Conservation (phyloP, 768 basidiomycete genomes). For the Lactarius hengduanensis region DNA sequence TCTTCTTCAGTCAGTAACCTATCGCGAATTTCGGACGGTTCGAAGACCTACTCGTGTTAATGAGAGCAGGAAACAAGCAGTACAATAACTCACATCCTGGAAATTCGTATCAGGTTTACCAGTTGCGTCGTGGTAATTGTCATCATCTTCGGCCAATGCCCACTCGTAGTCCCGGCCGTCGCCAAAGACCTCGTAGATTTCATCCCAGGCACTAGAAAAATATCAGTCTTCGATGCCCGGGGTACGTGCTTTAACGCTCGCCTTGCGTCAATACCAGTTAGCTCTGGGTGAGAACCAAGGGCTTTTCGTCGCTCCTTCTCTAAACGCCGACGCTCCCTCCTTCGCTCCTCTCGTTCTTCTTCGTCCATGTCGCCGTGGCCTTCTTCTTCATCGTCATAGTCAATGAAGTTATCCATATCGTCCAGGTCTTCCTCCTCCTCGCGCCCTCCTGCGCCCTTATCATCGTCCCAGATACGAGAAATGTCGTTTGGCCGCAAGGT, state of each 20-base stretch:
- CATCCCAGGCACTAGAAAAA: conserved; percentile 78
- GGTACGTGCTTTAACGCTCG: conserved; percentile 42
- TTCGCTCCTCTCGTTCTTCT: conserved; percentile 70
- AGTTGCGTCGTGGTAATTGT: conserved; percentile 48
- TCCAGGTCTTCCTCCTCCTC: conserved; percentile 69
- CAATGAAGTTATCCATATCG: conserved; percentile 74
- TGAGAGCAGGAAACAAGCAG: conserved; percentile 13
- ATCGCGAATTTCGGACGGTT: conserved; percentile 92
- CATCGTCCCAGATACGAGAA: conserved; percentile 85
- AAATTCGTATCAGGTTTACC: conserved; percentile 78
- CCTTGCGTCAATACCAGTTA: conserved; percentile 82
- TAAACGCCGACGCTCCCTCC: conserved; percentile 63
- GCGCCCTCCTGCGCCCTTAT: conserved; percentile 44
- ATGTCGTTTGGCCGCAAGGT: conserved; percentile 56
- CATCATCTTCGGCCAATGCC: conserved; percentile 84
- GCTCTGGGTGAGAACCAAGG: conserved; percentile 63
- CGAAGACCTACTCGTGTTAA: conserved; percentile 72
- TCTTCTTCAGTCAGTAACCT: conserved; percentile 91
- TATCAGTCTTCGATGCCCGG: not conserved
- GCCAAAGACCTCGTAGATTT: conserved; percentile 95
- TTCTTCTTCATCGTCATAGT: conserved; percentile 66
- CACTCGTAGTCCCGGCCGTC: conserved; percentile 96
- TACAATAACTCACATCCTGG: conserved; percentile 62
- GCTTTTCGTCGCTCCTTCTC: conserved; percentile 66
- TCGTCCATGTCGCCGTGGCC: conserved; percentile 64